Conservation (phyloP, 129 eudicot genomes). For the Centella asiatica region DNA sequence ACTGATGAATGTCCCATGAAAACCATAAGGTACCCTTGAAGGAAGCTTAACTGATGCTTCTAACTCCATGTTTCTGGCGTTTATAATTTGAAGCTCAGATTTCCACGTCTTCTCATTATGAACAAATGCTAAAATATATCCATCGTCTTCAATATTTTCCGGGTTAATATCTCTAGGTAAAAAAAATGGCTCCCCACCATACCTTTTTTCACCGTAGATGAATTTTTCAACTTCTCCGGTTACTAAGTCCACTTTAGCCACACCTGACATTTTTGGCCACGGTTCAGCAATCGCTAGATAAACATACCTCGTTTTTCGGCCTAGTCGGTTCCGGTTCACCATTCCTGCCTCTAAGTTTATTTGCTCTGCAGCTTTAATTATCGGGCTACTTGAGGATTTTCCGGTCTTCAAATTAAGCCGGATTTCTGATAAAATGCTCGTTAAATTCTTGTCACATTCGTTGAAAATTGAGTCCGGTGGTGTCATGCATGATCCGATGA, state of each 20-base stretch:
- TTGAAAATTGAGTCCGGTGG: constrained; percentile 9
- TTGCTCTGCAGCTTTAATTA: neutral
- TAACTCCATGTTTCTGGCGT: neutral
- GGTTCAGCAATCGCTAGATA: constrained; percentile 7
- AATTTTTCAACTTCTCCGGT: neutral
- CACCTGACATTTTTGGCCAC: constrained; percentile 5
- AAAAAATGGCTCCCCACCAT: constrained; percentile 10
- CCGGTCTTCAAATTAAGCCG: constrained; percentile 10
- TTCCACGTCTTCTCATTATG: constrained; percentile 7
- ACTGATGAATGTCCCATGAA: constrained; percentile 3
- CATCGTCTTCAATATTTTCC: constrained; percentile 3
- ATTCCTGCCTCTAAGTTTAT: constrained; percentile 8
- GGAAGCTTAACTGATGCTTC: constrained; percentile 11
- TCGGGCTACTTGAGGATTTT: neutral
- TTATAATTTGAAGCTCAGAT: constrained; percentile 3
- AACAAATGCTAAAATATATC: constrained; percentile 2
- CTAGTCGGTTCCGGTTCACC: constrained; percentile 1
- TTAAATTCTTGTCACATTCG: neutral
- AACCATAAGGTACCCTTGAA: constrained; percentile 9
- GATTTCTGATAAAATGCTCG: neutral
- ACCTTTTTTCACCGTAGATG: neutral
- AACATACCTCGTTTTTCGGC: neutral
- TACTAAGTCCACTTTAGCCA: neutral
- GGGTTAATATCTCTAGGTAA: neutral
- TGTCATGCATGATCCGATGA: constrained; percentile 6